A percentile compares a stretch with the other conserved stretches of the same genome.
These are phyloP conservation scores for Fusarium vanettenii DNA, from an alignment of 2,329 filamentous ascomycete genomes.

Conservation along the genomic window DNA sequence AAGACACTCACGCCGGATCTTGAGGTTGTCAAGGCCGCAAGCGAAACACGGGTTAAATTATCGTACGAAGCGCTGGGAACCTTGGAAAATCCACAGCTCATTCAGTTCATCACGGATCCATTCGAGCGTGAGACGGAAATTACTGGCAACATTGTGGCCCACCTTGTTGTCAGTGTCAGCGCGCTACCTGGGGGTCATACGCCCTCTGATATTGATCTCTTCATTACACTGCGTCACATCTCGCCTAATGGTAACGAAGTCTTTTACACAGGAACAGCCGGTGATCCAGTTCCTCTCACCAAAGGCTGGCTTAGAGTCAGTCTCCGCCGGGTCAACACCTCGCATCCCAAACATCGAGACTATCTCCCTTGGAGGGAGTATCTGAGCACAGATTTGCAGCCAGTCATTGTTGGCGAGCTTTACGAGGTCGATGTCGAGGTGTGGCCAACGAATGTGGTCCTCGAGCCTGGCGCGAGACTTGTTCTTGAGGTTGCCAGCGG, in stretches of 20 bases:
- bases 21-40: not conserved
- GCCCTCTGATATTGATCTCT: slow-evolving; percentile 68
- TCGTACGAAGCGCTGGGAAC: not conserved
- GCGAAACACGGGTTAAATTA: not conserved
- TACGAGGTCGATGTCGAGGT: slow-evolving; percentile 71
- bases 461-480: not conserved
- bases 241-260: slow-evolving; percentile 65
- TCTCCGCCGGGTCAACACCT: slow-evolving; percentile 62
- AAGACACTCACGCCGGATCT: not conserved
- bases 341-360: slow-evolving; percentile 65
- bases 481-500: not conserved
- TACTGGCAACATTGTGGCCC: slow-evolving; percentile 74
- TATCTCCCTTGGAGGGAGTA: slow-evolving; percentile 56
- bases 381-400: slow-evolving; percentile 58
- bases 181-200: slow-evolving; percentile 55
- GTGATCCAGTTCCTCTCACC: slow-evolving; percentile 69
- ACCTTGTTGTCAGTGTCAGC: slow-evolving; percentile 70
- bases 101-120: slow-evolving; percentile 67
- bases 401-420: slow-evolving; percentile 63
- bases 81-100: slow-evolving; percentile 47
- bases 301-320: slow-evolving; percentile 72
- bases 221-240: slow-evolving; percentile 71
- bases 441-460: slow-evolving; percentile 71
- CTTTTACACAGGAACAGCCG: slow-evolving; percentile 72
- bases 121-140: slow-evolving; percentile 73